Evolutionary conservation across 129 eudicot genomes (phyloP).

Genomic region (Heracleum sosnowskyi): DNA sequence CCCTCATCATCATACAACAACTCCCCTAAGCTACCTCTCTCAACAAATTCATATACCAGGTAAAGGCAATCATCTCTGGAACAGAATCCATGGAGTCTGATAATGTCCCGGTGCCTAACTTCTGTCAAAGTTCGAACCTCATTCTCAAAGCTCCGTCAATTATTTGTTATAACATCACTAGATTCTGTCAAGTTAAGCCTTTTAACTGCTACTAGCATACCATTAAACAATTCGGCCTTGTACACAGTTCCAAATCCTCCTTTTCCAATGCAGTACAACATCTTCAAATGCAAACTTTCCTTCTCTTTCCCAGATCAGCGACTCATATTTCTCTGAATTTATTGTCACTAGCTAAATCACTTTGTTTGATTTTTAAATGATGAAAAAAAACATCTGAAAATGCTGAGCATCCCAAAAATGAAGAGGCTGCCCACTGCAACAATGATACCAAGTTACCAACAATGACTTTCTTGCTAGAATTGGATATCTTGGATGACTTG

Average conservation of each 20-base stretch:
- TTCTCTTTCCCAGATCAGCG: slow-evolving; percentile 57
- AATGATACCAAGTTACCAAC: too few relatives aligned
- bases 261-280: slow-evolving; percentile 68
- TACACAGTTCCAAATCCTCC: slow-evolving; percentile 89
- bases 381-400: slow-evolving; percentile 16
- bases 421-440: too few relatives aligned
- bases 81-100: slow-evolving; percentile 72
- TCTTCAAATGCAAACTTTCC: too few relatives aligned
- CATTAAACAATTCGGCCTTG: slow-evolving; percentile 48
- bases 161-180: slow-evolving; percentile 29
- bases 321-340: slow-evolving; percentile 11
- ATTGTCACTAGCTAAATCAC: slow-evolving; percentile 24
- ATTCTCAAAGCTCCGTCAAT: slow-evolving; percentile 59
- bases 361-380: slow-evolving; percentile 29
- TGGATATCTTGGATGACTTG: too few relatives aligned
- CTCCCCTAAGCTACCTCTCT: slow-evolving; percentile 73
- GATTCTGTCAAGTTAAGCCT: slow-evolving; percentile 42
- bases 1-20: slow-evolving; percentile 36
- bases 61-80: slow-evolving; percentile 41
- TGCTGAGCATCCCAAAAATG: slow-evolving; percentile 21
- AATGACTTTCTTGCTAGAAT: too few relatives aligned
- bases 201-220: slow-evolving; percentile 63
- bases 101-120: slow-evolving; percentile 70
- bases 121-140: slow-evolving; percentile 69
- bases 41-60: slow-evolving; percentile 80